Evolutionary conservation across 768 basidiomycete genomes (phyloP).

Genomic region (Hygrophorus pudorinus): DNA sequence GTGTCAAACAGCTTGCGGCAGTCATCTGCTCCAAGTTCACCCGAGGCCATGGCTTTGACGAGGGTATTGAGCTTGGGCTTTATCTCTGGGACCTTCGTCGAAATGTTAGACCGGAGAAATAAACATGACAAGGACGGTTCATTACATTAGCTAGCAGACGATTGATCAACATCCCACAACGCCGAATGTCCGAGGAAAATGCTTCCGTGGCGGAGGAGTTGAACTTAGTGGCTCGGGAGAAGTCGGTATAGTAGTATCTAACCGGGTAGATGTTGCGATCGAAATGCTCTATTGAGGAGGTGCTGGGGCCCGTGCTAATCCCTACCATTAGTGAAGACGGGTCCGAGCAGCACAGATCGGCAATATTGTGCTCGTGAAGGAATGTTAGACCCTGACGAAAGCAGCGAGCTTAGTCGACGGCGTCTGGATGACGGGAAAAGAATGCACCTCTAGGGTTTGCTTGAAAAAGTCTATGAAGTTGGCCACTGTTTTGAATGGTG

Average conservation of each 20-base stretch:
- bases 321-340: slow-evolving; percentile 33
- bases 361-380: slow-evolving; percentile 36
- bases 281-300: slow-evolving; percentile 14
- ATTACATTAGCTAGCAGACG: slow-evolving; percentile 25
- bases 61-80: slow-evolving; percentile 31
- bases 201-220: slow-evolving; percentile 8
- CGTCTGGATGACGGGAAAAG: background rate
- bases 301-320: slow-evolving; percentile 23
- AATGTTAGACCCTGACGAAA: slow-evolving; percentile 33
- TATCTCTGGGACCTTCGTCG: slow-evolving; percentile 29
- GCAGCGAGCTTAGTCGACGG: background rate
- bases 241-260: slow-evolving; percentile 25
- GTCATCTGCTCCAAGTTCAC: slow-evolving; percentile 40
- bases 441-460: slow-evolving; percentile 37
- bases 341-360: slow-evolving; percentile 24
- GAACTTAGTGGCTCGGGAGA: slow-evolving; percentile 17
- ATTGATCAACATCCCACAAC: slow-evolving; percentile 30
- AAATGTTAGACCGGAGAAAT: background rate
- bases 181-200: slow-evolving; percentile 24
- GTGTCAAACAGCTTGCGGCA: slow-evolving; percentile 41
- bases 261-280: slow-evolving; percentile 28
- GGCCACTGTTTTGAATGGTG: slow-evolving; percentile 34
- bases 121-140: slow-evolving; percentile 1
- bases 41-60: slow-evolving; percentile 36
- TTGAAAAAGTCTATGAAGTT: slow-evolving; percentile 43